Conservation (phyloP, 169 alveolate genomes). For the Cryptosporidium andersoni region DNA sequence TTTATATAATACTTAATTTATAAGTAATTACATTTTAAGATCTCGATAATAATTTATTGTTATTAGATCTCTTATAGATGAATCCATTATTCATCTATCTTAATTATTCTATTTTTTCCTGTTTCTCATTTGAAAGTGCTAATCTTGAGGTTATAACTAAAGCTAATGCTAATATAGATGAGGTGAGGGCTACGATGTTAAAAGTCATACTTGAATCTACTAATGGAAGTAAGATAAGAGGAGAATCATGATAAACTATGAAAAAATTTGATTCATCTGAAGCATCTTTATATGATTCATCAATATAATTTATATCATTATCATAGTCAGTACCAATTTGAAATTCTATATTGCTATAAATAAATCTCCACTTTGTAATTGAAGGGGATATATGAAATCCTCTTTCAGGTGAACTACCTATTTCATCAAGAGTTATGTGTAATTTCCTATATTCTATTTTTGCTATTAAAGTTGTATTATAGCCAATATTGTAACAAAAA, state of each 20-base stretch:
- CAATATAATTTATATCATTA: not conserved
- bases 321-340: no score
- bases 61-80: no score
- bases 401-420: conserved; percentile 46
- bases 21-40: no score
- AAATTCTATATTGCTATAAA: not conserved
- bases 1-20: no score
- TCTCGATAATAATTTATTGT: no score
- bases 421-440: conserved; percentile 13
- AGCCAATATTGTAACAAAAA: conserved; percentile 19
- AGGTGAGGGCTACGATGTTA: conserved; percentile 46
- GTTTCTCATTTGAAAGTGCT: conserved; percentile 10
- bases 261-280: not conserved
- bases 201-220: conserved; percentile 49
- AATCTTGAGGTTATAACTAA: conserved; percentile 22
- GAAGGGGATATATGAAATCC: conserved; percentile 57
- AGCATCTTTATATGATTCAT: not conserved
- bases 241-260: conserved; percentile 14
- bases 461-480: conserved; percentile 20
- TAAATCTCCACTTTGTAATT: conserved; percentile 17
- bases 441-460: conserved; percentile 20
- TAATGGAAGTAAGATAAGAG: conserved; percentile 7
- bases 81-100: no score
- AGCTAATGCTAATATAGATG: conserved; percentile 49
- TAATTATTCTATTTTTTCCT: not conserved